Base-by-base conservation (phyloP, 129 eudicot genomes). In the Flaveria sonorensis region DNA sequence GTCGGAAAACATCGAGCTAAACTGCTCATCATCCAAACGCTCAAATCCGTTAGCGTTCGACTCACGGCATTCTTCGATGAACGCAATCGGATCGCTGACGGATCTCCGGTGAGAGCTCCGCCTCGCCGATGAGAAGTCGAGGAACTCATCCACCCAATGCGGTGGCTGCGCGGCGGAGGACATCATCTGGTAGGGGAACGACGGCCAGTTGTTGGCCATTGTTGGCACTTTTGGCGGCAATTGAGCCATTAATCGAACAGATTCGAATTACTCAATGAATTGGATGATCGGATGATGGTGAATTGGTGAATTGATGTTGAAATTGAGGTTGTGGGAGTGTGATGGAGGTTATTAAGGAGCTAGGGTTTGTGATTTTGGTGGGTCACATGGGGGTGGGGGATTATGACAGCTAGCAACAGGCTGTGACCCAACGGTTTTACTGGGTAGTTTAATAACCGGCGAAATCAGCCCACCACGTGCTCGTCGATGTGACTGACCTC, bases 391-490 rank as follows among this genome's bases (percentile, higher is more conserved):
- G 82, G 72, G 52, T 60, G 84, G 84, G 62, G 82, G 84, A 75
- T 73, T 46, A 78, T 24, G 83, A 71, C 78, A 83, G 78, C 81
- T 73, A 53, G 79, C 84, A 73, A 80, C 84, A 80, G 71, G 56
- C 70, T 72, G 70, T 74, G 79, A 59, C 46, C 51, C 82, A 82
- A 86, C 84, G 86, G 87, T 83, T 79, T 83, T 55, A 85, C 72
- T 70, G 69, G 78, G 69, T 79, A 79, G 76, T 83, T 85, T 67
- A 85, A 81, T 85, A 83, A 89, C 92, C 62, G 84, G 84, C 28
- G 89, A 89, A 90, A 90, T 90, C 88, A 84, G 88, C 83, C 72
- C 87, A 84, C 96, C 96, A 89, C 89, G 96, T 89, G 91, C 94
- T 77, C 8, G 6, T 40, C 47, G 81, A 84, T 80, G 90, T 81